Evolutionary conservation across 768 basidiomycete species (phyloP), one percentile per base, ranked within the genome.

Genomic region (Lactarius indigo): DNA sequence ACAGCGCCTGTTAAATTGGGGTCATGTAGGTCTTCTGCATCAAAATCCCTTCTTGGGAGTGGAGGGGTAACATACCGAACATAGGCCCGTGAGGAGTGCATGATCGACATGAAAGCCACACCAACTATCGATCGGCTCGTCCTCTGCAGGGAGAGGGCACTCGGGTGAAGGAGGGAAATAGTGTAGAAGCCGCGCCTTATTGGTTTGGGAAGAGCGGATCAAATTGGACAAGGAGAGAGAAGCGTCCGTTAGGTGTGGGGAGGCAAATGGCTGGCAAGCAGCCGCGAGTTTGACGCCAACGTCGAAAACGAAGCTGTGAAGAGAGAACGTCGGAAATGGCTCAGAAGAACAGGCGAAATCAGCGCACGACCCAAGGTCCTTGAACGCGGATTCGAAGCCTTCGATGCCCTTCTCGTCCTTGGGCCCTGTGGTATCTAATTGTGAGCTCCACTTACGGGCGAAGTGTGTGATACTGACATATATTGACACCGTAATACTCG

Each of bases 71-170:
- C 84, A 75, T 74, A 91, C 91, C 58, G 92, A 90, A 76, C 95
- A 98, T 39, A 99, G 85, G 2, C 94, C 97, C 2, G 97, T 99
- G 63, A 99, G 78, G 44, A 94, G 76, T 9, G 89, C 90, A 73
- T 98, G 94, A 74, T 99, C 97, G 26, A 94, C 80, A 76, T 98
- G 96, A 72, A 94, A 94, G 20, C 96, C 96, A 78, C 96, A 98
- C 86, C 93, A 95, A 70, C 87, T 91, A 70, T 97, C 94, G 33
- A 94, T 78, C 2, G 87, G 80, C 57, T 87, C 88, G 68, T 89
- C 85, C 41, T 87, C 84, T 5, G 74, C 66, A 0, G 79, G 76
- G 6, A 72, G 69, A 23, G 75, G 69, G 23, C 69, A 72, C 56
- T 78, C 82, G 2, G 82, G 75, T 31, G 82, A 73, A 12, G 88